Evolutionary conservation across 75 land plant species (phyloP), one percentile per base, ranked within the genome.

Genomic region (Gnetum montanum): DNA sequence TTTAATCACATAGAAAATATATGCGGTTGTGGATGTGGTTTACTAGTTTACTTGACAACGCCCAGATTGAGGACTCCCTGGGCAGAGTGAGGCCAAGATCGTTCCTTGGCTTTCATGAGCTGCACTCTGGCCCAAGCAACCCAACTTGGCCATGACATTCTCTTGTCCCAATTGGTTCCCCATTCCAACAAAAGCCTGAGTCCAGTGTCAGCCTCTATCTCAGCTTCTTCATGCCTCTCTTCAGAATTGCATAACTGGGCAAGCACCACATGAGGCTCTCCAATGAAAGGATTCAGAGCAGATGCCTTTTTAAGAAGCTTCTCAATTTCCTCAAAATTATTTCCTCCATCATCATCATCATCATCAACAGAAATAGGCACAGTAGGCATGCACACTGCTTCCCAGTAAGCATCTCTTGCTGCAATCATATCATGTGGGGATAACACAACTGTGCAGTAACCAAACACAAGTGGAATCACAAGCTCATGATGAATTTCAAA

Each of bases 111-210:
- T 37, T 75, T 71, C 40, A 36, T 27, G 3, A 27, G 60, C 30
- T 71, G 20, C 7, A 75, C 75, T 27, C 78, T 60, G 2, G 31
- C 57, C 64, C 64, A 75, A 1, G 78, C 62, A 53, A 75, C 43
- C 76, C 78, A 75, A 1, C 68, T 70, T 34, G 71, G 76, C 78
- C 75, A 75, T 1, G 64, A 26, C 45, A 66, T 36, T 6, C 75
- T 43, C 41, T 75, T 75, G 44, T 75, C 78, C 78, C 69, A 75
- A 38, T 11, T 31, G 12, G 70, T 71, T 3, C 70, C 69, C 75
- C 75, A 75, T 48, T 75, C 47, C 37, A 71, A 30, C 54, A 75
- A 44, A 22, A 56, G 58, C 43, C 41, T 31, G 53, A 75, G 15
- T 8, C 78, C 75, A 36, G 20, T 47, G 3, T 19, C 49, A 1